These are phyloP conservation scores for Leccinum imitatum DNA, from an alignment of 768 basidiomycete species.

Conservation along the genomic window DNA sequence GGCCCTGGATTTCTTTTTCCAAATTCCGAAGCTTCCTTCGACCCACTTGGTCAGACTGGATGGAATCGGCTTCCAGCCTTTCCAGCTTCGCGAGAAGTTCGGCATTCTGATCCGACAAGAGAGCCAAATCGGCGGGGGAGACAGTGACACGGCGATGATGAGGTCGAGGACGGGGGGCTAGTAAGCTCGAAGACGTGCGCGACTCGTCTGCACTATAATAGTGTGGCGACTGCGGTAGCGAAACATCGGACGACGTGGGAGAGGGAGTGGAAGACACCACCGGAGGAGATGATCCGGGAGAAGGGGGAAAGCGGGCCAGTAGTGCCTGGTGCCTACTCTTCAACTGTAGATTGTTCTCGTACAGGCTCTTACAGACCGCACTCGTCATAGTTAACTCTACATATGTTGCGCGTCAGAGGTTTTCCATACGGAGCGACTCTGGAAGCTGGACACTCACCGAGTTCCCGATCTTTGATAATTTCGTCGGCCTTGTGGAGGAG, in stretches of 20 bases:
- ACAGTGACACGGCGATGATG: constrained; percentile 52
- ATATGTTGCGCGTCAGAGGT: constrained; percentile 23
- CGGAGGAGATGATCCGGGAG: constrained; percentile 40
- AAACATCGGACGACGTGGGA: constrained; percentile 26
- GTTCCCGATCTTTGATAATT: constrained; percentile 74
- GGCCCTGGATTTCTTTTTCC: constrained; percentile 75
- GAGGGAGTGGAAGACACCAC: constrained; percentile 20
- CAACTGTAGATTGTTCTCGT: constrained; percentile 65
- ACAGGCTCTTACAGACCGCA: constrained; percentile 64
- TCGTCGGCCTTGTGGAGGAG: constrained; percentile 71
- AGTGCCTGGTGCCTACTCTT: constrained; percentile 73
- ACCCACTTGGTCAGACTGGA: constrained; percentile 63
- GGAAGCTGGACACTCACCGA: constrained; percentile 47
- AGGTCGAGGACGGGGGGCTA: constrained; percentile 25
- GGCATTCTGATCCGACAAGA: constrained; percentile 79
- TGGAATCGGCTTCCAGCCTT: constrained; percentile 69
- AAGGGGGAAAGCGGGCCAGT: constrained; percentile 58
- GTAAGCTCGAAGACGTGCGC: constrained; percentile 20
- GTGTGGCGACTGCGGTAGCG: constrained; percentile 34
- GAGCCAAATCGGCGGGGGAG: constrained; percentile 64
- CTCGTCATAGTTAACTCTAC: constrained; percentile 67
- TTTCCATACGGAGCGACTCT: neutral
- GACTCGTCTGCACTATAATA: constrained; percentile 32
- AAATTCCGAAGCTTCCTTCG: constrained; percentile 67
- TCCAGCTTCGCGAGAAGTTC: constrained; percentile 77